A percentile compares a stretch with the other conserved stretches of the same genome.
Conservation (phyloP, 352 stramenopile genomes). For the Pythium dissimile region DNA sequence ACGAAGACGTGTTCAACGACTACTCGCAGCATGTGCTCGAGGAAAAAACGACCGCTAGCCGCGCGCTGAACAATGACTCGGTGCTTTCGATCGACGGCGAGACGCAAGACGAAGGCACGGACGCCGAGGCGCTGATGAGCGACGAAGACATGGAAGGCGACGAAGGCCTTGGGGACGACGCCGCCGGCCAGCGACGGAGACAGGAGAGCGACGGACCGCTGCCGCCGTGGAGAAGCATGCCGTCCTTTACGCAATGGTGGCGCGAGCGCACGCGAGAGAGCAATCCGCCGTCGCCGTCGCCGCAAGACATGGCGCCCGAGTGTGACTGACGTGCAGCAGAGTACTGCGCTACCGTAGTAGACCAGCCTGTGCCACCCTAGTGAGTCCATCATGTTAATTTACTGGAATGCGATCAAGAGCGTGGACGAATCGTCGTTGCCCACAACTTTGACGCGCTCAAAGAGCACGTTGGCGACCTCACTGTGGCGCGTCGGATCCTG, state of each 20-base stretch:
- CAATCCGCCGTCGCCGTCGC: not conserved
- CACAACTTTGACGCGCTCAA: constrained; percentile 58
- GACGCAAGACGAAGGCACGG: constrained; percentile 58
- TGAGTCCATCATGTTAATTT: constrained; percentile 13
- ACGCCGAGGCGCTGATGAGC: constrained; percentile 60
- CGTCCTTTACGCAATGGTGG: constrained; percentile 79
- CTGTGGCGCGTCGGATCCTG: constrained; percentile 27
- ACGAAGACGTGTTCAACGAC: constrained; percentile 77
- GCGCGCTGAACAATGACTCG: constrained; percentile 13
- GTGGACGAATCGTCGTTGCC: constrained; percentile 36
- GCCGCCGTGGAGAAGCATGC: constrained; percentile 57
- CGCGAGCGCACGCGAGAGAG: constrained; percentile 29
- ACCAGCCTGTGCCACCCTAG: no score
- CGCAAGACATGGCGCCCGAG: not conserved
- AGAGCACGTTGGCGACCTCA: constrained; percentile 57
- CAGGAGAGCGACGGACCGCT: constrained; percentile 11
- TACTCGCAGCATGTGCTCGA: constrained; percentile 73
- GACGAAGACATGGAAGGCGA: constrained; percentile 47
- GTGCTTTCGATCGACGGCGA: constrained; percentile 31
- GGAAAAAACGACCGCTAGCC: constrained; percentile 42
- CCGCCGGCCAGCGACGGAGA: constrained; percentile 8
- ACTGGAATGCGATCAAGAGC: constrained; percentile 65
- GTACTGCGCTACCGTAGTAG: no score
- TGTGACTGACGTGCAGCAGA: not conserved
- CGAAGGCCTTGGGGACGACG: constrained; percentile 5